These are phyloP conservation scores for Kentomonas sorsogonicus DNA, from an alignment of 208 protist species.

Conservation along the genomic window DNA sequence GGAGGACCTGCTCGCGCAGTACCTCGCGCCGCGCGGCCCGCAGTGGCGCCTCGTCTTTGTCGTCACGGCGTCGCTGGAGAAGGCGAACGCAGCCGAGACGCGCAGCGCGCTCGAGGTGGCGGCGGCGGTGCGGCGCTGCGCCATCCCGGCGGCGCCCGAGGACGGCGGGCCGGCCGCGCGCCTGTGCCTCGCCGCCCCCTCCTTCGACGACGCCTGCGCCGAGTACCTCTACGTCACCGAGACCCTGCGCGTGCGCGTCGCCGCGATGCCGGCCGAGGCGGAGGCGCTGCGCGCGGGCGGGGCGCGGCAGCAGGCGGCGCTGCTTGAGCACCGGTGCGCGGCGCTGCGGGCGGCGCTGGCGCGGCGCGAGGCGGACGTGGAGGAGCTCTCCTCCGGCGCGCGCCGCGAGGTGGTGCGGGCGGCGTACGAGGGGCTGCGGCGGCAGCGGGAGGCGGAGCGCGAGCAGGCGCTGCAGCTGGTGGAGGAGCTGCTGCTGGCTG, in stretches of 20 bases:
- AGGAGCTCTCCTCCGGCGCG: constrained; percentile 12
- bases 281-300: no score
- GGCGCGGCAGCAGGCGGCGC: no score
- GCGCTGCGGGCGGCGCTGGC: neutral
- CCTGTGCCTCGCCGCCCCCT: no score
- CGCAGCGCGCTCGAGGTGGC: constrained; percentile 72
- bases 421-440: constrained; percentile 20
- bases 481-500: constrained; percentile 15
- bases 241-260: no score
- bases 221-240: no score
- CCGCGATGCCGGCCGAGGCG: no score
- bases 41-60: constrained; percentile 70
- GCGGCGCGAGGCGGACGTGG: neutral
- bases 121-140: constrained; percentile 38
- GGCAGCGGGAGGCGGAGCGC: constrained; percentile 25
- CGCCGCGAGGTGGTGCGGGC: constrained; percentile 21
- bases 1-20: constrained; percentile 56
- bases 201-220: no score
- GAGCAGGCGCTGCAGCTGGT: constrained; percentile 28
- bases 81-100: constrained; percentile 48
- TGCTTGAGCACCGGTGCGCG: no score
- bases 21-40: constrained; percentile 50
- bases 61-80: constrained; percentile 62
- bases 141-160: constrained; percentile 41
- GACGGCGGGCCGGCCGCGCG: constrained; percentile 20